A percentile compares a stretch with the other conserved stretches of the same genome.
Conservation (phyloP, 805 yeast species). For the Myxozyma mucilagina region DNA sequence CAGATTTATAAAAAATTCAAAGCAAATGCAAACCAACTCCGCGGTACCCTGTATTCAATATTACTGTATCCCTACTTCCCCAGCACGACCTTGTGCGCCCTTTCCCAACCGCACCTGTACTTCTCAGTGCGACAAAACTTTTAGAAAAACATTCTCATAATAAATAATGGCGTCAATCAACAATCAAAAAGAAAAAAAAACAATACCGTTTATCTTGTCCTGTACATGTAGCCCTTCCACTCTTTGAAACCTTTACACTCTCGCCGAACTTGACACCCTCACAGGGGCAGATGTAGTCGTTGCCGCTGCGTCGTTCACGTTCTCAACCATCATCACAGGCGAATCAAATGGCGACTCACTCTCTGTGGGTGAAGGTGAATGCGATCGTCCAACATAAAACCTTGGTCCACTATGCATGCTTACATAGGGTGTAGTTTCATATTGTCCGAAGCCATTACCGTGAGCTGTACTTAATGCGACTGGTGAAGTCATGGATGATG, state of each 20-base stretch:
- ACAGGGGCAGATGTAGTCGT: slow-evolving; percentile 1
- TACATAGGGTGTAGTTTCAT: too few species aligned
- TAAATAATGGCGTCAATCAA: neutral
- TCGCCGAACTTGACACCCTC: neutral
- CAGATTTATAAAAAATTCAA: neutral
- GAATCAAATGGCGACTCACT: slow-evolving; percentile 12
- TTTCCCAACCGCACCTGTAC: neutral
- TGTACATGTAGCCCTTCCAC: neutral
- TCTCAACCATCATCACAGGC: slow-evolving; percentile 13
- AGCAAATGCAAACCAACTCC: neutral
- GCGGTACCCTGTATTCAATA: neutral
- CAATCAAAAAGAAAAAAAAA: neutral
- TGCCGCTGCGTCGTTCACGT: slow-evolving; percentile 2
- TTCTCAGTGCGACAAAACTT: neutral
- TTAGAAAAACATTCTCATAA: neutral
- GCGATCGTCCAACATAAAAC: slow-evolving; percentile 10
- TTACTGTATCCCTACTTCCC: neutral
- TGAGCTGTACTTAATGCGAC: neutral
- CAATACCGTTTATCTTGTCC: neutral
- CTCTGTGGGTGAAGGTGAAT: slow-evolving; percentile 15
- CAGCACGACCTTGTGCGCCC: neutral
- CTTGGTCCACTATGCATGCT: neutral
- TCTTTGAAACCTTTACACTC: neutral
- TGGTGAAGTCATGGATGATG: neutral
- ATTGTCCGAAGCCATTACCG: neutral